phyloP scores from a whole-genome alignment of 371 early-diverging fungal species.

The Mycotypha africana region DNA sequence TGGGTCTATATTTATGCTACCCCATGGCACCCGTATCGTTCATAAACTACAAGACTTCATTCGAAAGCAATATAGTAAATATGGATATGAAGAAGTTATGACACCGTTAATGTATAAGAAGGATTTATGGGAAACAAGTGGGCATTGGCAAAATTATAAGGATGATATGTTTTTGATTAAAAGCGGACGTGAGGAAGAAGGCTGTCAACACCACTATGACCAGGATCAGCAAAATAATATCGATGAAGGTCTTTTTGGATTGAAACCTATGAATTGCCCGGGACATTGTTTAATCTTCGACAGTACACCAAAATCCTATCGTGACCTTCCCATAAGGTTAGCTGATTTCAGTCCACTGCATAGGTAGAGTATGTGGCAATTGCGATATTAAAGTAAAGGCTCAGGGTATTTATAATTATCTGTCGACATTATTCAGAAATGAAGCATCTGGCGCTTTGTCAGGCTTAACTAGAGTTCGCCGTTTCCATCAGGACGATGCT shows the following conservation, averaged over 20 bases:
- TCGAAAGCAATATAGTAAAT: conserved; percentile 75
- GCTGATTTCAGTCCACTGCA: conserved; percentile 97
- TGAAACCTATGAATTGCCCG: conserved; percentile 99
- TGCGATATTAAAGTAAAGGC: neutral
- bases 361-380: conserved; percentile 33
- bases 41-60: conserved; percentile 69
- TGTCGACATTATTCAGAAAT: conserved; percentile 66
- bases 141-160: conserved; percentile 95
- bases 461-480: conserved; percentile 90
- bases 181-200: conserved; percentile 33
- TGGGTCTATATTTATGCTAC: conserved; percentile 92
- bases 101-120: conserved; percentile 94
- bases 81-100: conserved; percentile 94
- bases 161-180: conserved; percentile 65
- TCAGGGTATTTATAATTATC: neutral
- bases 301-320: conserved; percentile 77
- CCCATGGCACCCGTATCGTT: conserved; percentile 90
- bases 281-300: conserved; percentile 94
- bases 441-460: conserved; percentile 92
- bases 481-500: conserved; percentile 98
- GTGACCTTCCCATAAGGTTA: conserved; percentile 87
- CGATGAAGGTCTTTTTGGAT: conserved; percentile 66
- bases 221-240: conserved; percentile 38
- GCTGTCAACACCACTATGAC: conserved; percentile 40
- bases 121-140: conserved; percentile 93